A percentile compares a stretch with the other conserved stretches of the same genome.
Conservation (phyloP, 176 grass and related monocot species). For the Puccinellia tenuiflora region DNA sequence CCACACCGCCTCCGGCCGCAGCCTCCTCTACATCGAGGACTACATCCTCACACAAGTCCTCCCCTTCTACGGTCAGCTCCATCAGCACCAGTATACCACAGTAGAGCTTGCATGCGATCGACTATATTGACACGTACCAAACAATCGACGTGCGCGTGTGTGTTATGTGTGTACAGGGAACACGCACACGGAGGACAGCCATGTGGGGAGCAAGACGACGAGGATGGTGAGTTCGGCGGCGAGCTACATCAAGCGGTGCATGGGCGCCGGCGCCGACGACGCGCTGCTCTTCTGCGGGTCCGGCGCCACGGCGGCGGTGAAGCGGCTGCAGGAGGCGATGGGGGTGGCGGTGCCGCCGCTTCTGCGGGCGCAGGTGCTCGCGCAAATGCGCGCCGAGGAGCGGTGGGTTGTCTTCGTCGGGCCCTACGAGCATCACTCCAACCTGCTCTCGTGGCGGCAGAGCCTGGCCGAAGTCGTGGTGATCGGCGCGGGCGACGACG, state of each 20-base stretch:
- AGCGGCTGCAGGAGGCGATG: constrained; percentile 82
- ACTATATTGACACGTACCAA: not conserved
- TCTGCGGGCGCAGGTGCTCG: not conserved
- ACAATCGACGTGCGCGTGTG: too few species aligned
- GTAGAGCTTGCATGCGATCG: not conserved
- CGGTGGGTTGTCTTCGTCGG: constrained; percentile 79
- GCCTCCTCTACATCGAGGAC: constrained; percentile 63
- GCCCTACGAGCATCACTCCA: constrained; percentile 86
- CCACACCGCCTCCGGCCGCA: constrained; percentile 70
- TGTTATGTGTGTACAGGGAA: constrained; percentile 35
- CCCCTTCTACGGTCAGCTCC: constrained; percentile 60
- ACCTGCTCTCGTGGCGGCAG: constrained; percentile 81
- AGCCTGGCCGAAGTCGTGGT: constrained; percentile 74
- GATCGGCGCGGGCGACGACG: constrained; percentile 39
- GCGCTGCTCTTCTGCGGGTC: constrained; percentile 72
- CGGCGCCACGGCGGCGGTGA: constrained; percentile 58
- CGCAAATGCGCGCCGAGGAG: constrained; percentile 37
- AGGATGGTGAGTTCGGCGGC: constrained; percentile 33
- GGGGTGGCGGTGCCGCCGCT: constrained; percentile 41
- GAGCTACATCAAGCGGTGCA: constrained; percentile 69
- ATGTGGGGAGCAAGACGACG: constrained; percentile 65
- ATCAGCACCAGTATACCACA: not conserved
- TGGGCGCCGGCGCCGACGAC: constrained; percentile 50
- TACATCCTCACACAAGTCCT: constrained; percentile 73
- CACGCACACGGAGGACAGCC: constrained; percentile 85